A percentile compares a stretch with the other conserved stretches of the same genome.
Evolutionary conservation across 495 filamentous ascomycete genomes (phyloP).

Genomic region (Aspergillus saccharolyticus): DNA sequence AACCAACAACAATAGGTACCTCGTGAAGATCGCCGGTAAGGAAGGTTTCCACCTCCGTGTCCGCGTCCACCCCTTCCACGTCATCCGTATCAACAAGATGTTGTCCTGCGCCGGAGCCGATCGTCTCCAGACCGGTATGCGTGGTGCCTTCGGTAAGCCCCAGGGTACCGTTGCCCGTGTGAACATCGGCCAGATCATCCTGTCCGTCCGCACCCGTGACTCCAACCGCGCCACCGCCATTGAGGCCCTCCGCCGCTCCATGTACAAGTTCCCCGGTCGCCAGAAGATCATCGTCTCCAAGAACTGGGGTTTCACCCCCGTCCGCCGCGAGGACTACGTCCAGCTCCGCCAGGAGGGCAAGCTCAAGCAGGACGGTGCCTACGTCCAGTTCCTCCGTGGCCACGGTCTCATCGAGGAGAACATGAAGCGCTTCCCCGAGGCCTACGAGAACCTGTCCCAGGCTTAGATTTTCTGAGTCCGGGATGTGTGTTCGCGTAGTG

Average conservation of each 20-base stretch:
- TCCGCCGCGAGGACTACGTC: slow-evolving; percentile 94
- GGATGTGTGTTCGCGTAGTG: background rate
- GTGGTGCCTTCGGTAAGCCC: slow-evolving; percentile 99
- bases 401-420: slow-evolving; percentile 80
- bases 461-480: slow-evolving; percentile 41
- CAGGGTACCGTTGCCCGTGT: slow-evolving; percentile 97
- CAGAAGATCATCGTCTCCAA: slow-evolving; percentile 99
- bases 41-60: slow-evolving; percentile 98
- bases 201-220: slow-evolving; percentile 95
- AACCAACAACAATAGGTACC: slow-evolving; percentile 52
- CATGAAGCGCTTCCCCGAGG: slow-evolving; percentile 87
- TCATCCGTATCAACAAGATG: slow-evolving; percentile 99
- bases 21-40: slow-evolving; percentile 96
- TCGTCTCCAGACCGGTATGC: slow-evolving; percentile 99
- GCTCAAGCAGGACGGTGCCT: slow-evolving; percentile 93
- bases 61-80: slow-evolving; percentile 98
- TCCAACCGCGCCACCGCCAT: slow-evolving; percentile 83
- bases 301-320: slow-evolving; percentile 99
- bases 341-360: slow-evolving; percentile 83
- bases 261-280: slow-evolving; percentile 99
- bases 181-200: slow-evolving; percentile 98
- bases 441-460: slow-evolving; percentile 58
- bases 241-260: slow-evolving; percentile 95
- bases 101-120: slow-evolving; percentile 99
- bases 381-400: slow-evolving; percentile 96